phyloP scores from a whole-genome alignment of 2,329 filamentous ascomycete species.

The Sporothrix protearum region DNA sequence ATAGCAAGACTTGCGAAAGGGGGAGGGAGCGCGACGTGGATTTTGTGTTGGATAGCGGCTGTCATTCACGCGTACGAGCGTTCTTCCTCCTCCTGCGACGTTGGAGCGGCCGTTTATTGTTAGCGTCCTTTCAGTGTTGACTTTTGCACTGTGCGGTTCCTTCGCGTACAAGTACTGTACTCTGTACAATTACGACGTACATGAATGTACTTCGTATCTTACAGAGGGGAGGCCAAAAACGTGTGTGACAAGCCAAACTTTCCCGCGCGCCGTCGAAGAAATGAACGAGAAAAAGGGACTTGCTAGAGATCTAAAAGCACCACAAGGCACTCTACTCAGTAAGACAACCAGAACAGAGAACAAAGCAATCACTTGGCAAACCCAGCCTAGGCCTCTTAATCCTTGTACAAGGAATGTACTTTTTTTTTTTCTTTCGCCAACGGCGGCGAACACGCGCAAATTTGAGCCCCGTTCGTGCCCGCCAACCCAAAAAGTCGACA shows the following conservation, averaged over 20 bases:
- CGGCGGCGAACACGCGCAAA: neutral
- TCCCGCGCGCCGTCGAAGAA: neutral
- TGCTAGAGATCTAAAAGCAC: neutral
- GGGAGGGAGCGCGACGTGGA: neutral
- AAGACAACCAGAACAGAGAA: neutral
- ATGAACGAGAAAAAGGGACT: neutral
- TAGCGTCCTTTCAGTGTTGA: neutral
- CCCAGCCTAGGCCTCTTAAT: too few relatives aligned
- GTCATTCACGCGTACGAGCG: too few relatives aligned
- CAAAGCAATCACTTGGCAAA: neutral
- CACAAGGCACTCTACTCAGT: neutral
- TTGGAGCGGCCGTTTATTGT: neutral
- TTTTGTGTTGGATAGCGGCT: too few relatives aligned
- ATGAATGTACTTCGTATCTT: too few relatives aligned
- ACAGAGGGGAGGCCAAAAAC: neutral
- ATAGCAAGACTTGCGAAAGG: constrained; percentile 1
- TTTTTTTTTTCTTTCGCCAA: neutral
- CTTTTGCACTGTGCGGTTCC: neutral
- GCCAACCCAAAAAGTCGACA: neutral
- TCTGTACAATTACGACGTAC: too few relatives aligned
- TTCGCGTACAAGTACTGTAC: neutral
- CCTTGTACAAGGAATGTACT: neutral
- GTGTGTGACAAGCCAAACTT: neutral
- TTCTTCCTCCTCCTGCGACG: constrained; percentile 2
- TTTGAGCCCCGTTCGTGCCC: neutral